A percentile compares a stretch with the other conserved stretches of the same genome.
Evolutionary conservation across 257 asterid species (phyloP).

Genomic region (Knoxia roxburghii): DNA sequence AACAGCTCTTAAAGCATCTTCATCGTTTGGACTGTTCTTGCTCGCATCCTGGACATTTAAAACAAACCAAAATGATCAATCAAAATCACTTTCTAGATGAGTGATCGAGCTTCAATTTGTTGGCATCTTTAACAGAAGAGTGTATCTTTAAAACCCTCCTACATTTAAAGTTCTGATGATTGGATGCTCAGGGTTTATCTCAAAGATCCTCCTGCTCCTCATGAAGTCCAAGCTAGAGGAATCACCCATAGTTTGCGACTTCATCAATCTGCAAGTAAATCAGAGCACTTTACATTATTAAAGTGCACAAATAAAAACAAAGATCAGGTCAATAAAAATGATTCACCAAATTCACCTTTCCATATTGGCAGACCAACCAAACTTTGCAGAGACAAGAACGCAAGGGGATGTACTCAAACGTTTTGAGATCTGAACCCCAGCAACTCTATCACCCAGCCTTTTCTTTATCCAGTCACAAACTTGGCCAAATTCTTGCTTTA

Average conservation of each 20-base stretch:
- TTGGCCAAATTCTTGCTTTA: slow-evolving; percentile 82
- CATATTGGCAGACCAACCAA: slow-evolving; percentile 99
- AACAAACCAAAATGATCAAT: neutral
- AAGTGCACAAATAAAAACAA: neutral
- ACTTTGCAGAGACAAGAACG: slow-evolving; percentile 95
- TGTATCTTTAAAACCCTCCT: slow-evolving; percentile 15
- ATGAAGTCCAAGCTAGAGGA: slow-evolving; percentile 67
- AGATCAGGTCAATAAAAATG: neutral
- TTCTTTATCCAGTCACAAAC: slow-evolving; percentile 93
- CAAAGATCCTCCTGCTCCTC: slow-evolving; percentile 91
- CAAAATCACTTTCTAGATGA: neutral
- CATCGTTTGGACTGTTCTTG: slow-evolving; percentile 70
- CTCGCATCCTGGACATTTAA: slow-evolving; percentile 56
- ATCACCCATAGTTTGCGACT: slow-evolving; percentile 80
- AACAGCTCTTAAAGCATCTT: slow-evolving; percentile 86
- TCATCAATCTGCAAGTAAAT: slow-evolving; percentile 71
- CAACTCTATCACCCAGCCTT: slow-evolving; percentile 72
- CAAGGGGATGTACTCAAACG: slow-evolving; percentile 93
- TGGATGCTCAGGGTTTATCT: slow-evolving; percentile 88
- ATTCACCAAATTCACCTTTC: slow-evolving; percentile 54
- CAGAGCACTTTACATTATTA: slow-evolving; percentile 8
- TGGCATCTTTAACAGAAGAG: neutral
- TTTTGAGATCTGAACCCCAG: slow-evolving; percentile 84
- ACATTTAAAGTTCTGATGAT: slow-evolving; percentile 79
- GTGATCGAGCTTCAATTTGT: neutral